Percentiles rank a stretch among this genome's conserved stretches.
These are phyloP conservation scores for Phoenix dactylifera DNA, from an alignment of 176 grass and related monocot species.

Conservation along the genomic window DNA sequence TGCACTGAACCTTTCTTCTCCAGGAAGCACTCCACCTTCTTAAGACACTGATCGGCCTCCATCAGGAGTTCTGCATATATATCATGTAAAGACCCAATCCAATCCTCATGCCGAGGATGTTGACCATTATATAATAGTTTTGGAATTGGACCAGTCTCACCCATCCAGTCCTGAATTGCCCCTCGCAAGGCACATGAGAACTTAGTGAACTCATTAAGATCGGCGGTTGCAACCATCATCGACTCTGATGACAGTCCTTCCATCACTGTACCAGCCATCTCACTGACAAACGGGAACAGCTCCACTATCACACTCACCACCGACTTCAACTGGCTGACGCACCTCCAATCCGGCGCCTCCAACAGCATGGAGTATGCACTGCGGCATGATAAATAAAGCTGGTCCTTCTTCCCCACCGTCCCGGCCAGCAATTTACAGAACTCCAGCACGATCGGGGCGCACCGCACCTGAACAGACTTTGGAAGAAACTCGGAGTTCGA, in stretches of 20 bases:
- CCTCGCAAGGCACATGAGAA: background rate
- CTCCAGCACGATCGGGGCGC: background rate
- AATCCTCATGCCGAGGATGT: background rate
- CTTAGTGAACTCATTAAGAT: background rate
- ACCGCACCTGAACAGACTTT: background rate
- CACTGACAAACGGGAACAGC: too few relatives aligned
- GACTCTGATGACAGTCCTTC: too few relatives aligned
- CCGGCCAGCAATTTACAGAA: background rate
- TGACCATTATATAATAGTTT: background rate
- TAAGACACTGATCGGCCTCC: conserved; percentile 52
- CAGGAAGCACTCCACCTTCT: conserved; percentile 49
- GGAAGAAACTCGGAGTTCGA: background rate
- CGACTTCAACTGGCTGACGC: too few relatives aligned
- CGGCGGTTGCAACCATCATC: too few relatives aligned
- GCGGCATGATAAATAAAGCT: too few relatives aligned
- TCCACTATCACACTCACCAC: too few relatives aligned
- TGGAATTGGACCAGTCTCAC: background rate
- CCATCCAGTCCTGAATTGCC: background rate
- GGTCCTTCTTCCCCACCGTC: background rate
- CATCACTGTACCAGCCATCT: too few relatives aligned
- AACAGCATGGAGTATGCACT: too few relatives aligned
- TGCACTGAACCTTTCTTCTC: conserved; percentile 32
- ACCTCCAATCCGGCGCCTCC: too few relatives aligned
- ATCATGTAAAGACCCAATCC: background rate
- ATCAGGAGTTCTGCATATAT: conserved; percentile 35